Evolutionary conservation across 345 rosid species (phyloP), one percentile per base, ranked within the genome.

Genomic region (Euclidium syriacum): DNA sequence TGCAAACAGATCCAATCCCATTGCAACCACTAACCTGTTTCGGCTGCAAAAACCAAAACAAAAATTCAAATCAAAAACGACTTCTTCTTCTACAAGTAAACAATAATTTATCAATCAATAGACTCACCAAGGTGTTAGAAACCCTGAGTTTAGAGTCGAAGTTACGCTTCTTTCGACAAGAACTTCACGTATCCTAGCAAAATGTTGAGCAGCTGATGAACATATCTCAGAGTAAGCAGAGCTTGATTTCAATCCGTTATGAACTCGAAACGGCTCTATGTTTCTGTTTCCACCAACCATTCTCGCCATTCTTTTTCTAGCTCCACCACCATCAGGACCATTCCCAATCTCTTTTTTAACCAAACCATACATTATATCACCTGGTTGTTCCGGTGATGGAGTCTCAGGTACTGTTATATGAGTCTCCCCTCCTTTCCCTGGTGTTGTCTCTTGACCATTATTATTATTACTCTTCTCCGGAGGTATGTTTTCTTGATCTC

Each of bases 331-430:
- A 44, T 89, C 98, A 52, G 65, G 65, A 56, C 80, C 76, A 53
- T 86, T 87, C 4, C 87, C 95, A 27, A 51, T 77, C 27, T 94
- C 97, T 79, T 86, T 88, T 80, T 85, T 87, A 44, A 68, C 64
- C 58, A 75, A 81, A 43, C 72, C 85, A 49, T 67, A 75, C 20
- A 24, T 65, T 52, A 73, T 40, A 33, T 90, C 97, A 55, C 86
- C 67, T 42, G 97, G 92, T 75, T 85, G 96, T 25, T 94, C 99
- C 23, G 97, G 99, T 59, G 99, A 94, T 44, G 99, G 99, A 1
- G 99, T 94, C 80, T 94, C 99, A 24, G 99, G 99, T 47, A 90
- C 84, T 44, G 97, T 90, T 82, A 94, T 78, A 53, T 77, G 87
- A 66, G 78, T 59, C 67, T 94, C 99, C 5, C 35, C 64, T 57